Evolutionary conservation across 2,329 filamentous ascomycete genomes (phyloP), one percentile per base, ranked within the genome.

Genomic region (Periconia sp.): DNA sequence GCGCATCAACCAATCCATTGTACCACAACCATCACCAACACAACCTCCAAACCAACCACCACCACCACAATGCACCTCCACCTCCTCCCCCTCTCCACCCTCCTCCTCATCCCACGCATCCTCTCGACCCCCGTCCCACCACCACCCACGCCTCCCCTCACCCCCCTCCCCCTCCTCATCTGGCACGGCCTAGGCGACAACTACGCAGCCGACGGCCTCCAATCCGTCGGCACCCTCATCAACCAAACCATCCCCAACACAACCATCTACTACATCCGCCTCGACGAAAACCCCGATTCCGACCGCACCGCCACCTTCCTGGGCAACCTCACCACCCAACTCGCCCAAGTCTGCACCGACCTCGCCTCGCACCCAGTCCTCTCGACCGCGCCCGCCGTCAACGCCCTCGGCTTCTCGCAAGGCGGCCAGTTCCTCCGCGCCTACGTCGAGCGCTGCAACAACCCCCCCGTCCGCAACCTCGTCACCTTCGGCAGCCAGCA

Each of bases 351-450:
- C 47, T 97, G 94, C 82, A 79, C 77, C n/a, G 85, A 88, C 64
- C 83, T 97, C 41, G 82, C 88, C 54, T 70, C 81, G 0, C 85
- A 97, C 70, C 88, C 88, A 1, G 90, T 96, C 72, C 84, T 97
- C 15, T 88, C 88, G 52, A 90, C 88, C 7, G 90, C 90, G 0
- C 89, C 90, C 0, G 91, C 88, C 58, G 82, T 97, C 69, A 94
- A 97, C 75, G 93, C 92, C 33, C 78, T 99, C 35, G 94, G 94
- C 27, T 97, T 99, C 79, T 94, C 90, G 14, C 94, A 99, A 75
- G 94, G 94, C 58, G 94, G 94, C 1, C 91, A 96, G 73, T 97
- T 99, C 78, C 83, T 99, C n/a, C 87, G 94, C 54, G 94, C 83
- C 20, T 92, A 96, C 72, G 80, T 96, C 59, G 87, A 99, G 80